Evolutionary conservation across 2,329 filamentous ascomycete species (phyloP), one percentile per base, ranked within the genome.

Genomic region (Pseudogymnoascus sp.): DNA sequence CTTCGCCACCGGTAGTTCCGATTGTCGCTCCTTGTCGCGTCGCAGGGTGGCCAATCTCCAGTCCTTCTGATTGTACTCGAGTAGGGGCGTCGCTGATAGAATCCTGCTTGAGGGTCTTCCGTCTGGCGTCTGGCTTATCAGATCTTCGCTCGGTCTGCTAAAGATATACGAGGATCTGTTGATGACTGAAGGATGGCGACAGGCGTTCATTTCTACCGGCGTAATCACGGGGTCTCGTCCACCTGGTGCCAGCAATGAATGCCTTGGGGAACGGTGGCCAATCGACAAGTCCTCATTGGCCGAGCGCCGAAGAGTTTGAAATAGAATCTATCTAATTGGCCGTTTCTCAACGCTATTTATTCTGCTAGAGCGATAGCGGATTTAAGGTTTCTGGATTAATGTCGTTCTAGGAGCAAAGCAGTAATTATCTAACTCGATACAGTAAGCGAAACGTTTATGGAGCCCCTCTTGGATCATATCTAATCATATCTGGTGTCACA

Each of bases 401-500:
- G 45, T 4, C 13, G 15, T 30, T 18, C 9, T 52, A 52, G 15
- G 45, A 30, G 10, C 9, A 19, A 52, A 30, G 45, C 4, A 19
- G 45, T 52, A 52, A 52, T 33, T 30, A 9, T 7, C 45, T 52
- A 52, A 30, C 45, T 52, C 1, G 8, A 52, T 33, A 52, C 15
- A 15, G 45, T 52, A 52, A 52, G 45, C 30, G 45, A 52, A 52
- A 52, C 26, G 45, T 19, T 33, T 52, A 30, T 52, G 45, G 26
- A 52, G 45, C 45, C 45, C 45, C 45, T 18, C 45, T 30, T 52
- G 45, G 45, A 52, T 52, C 45, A 52, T 52, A 52, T 52, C 45
- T 52, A 52, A 52, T 52, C 45, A 52, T 52, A 52, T 52, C 45
- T 52, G 45, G 45, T 52, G 45, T 52, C 45, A 52, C 45, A 52